These are phyloP conservation scores for Hyaloscypha bicolor DNA, from an alignment of 495 filamentous ascomycete genomes.

Conservation along the genomic window DNA sequence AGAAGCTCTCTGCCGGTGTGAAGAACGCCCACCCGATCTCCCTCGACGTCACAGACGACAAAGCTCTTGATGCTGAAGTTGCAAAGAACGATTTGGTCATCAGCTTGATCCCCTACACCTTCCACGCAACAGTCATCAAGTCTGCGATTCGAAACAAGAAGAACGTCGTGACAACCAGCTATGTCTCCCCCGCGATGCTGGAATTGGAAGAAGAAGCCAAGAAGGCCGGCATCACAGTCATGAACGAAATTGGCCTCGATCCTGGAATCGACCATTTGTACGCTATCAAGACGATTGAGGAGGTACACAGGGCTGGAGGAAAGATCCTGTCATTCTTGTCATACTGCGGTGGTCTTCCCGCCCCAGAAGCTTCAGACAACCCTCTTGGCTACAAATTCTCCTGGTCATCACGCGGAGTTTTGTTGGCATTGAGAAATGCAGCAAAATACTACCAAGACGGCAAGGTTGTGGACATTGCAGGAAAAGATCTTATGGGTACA, in stretches of 20 bases:
- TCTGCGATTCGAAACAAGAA: conserved; percentile 92
- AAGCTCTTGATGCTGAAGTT: conserved; percentile 76
- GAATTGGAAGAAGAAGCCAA: conserved; percentile 83
- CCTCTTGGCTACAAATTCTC: conserved; percentile 97
- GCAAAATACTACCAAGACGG: conserved; percentile 84
- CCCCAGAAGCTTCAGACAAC: conserved; percentile 84
- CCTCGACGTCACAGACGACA: conserved; percentile 76
- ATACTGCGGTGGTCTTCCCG: conserved; percentile 87
- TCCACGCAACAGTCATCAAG: conserved; percentile 89
- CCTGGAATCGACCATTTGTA: conserved; percentile 76
- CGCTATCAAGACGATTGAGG: conserved; percentile 81
- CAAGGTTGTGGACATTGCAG: conserved; percentile 62
- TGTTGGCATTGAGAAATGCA: conserved; percentile 83
- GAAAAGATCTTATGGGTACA: conserved; percentile 76
- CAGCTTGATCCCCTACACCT: conserved; percentile 89
- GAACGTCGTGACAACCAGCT: conserved; percentile 95
- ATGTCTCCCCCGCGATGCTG: conserved; percentile 89
- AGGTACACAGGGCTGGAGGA: conserved; percentile 62
- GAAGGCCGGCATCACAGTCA: conserved; percentile 92
- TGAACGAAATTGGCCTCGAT: conserved; percentile 87
- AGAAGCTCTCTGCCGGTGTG: conserved; percentile 73
- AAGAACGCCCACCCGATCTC: conserved; percentile 72
- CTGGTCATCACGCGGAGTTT: conserved; percentile 82
- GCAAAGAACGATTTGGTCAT: conserved; percentile 79
- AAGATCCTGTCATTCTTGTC: conserved; percentile 82